A percentile compares a stretch with the other conserved stretches of the same genome.
phyloP scores from a whole-genome alignment of 352 stramenopile genomes.

The Pythium periplocum region DNA sequence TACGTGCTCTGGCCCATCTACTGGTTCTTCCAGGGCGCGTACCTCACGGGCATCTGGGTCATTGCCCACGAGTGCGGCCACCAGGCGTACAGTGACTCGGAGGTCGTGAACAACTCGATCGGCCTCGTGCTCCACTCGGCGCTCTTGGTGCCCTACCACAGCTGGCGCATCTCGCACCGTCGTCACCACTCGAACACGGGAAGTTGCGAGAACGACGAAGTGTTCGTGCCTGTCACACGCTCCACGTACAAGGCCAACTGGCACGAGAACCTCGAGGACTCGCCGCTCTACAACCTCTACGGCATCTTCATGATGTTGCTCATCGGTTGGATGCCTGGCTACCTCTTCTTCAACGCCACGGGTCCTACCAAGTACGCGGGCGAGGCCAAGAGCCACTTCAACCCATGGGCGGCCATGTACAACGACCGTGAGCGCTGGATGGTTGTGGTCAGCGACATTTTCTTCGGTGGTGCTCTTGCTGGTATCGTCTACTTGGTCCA shows the following conservation, averaged over 20 bases:
- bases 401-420: slow-evolving; percentile 94
- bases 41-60: slow-evolving; percentile 97
- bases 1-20: slow-evolving; percentile 91
- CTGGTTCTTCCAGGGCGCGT: slow-evolving; percentile 96
- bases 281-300: slow-evolving; percentile 92
- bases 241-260: slow-evolving; percentile 50
- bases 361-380: slow-evolving; percentile 87
- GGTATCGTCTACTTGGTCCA: slow-evolving; percentile 49
- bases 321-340: slow-evolving; percentile 96
- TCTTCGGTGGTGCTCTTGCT: slow-evolving; percentile 71
- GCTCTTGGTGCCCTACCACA: slow-evolving; percentile 98
- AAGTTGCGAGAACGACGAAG: slow-evolving; percentile 95
- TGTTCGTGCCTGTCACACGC: slow-evolving; percentile 91
- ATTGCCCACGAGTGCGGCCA: slow-evolving; percentile 98
- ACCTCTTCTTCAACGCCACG: slow-evolving; percentile 95
- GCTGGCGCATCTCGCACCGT: slow-evolving; percentile 95
- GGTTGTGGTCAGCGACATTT: slow-evolving; percentile 91
- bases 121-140: slow-evolving; percentile 96
- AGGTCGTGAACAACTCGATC: slow-evolving; percentile 95
- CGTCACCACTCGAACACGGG: slow-evolving; percentile 96
- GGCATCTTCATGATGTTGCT: slow-evolving; percentile 92
- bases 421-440: slow-evolving; percentile 89
- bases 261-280: slow-evolving; percentile 89
- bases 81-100: slow-evolving; percentile 92
- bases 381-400: slow-evolving; percentile 93